Conservation (phyloP, 2,329 filamentous ascomycete species). For the Cladorrhinum sp. region DNA sequence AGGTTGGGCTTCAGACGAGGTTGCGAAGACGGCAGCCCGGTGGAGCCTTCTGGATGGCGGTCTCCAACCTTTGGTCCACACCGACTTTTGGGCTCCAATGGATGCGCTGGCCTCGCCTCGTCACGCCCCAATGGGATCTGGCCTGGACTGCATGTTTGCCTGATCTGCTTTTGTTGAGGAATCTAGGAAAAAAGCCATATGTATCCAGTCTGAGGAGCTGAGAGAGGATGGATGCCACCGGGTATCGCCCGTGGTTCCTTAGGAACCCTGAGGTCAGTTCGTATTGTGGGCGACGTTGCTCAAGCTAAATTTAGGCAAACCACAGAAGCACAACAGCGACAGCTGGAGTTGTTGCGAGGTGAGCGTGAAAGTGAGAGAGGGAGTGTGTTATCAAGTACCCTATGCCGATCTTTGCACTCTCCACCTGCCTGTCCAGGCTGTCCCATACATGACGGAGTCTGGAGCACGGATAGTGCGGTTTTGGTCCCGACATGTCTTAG, state of each 20-base stretch:
- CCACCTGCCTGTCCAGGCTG: slow-evolving; percentile 10
- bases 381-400: neutral
- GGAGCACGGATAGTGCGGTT: slow-evolving; percentile 10
- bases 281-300: slow-evolving; percentile 23
- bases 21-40: slow-evolving; percentile 10
- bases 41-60: slow-evolving; percentile 13
- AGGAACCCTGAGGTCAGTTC: slow-evolving; percentile 1
- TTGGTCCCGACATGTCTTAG: neutral
- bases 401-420: slow-evolving; percentile 24
- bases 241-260: slow-evolving; percentile 7
- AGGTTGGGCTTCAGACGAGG: neutral
- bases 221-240: neutral
- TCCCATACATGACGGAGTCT: slow-evolving; percentile 14
- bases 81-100: slow-evolving; percentile 27
- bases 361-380: neutral
- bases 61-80: slow-evolving; percentile 21
- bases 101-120: slow-evolving; percentile 22
- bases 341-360: neutral
- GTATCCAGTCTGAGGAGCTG: too few species aligned
- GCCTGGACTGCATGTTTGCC: slow-evolving; percentile 15
- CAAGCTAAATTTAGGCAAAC: slow-evolving; percentile 26
- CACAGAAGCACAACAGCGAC: slow-evolving; percentile 18
- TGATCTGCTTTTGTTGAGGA: slow-evolving; percentile 7
- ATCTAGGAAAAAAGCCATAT: neutral
- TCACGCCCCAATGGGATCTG: slow-evolving; percentile 11